phyloP scores from a whole-genome alignment of 2,329 filamentous ascomycete genomes.

The Zymoseptoria tritici region DNA sequence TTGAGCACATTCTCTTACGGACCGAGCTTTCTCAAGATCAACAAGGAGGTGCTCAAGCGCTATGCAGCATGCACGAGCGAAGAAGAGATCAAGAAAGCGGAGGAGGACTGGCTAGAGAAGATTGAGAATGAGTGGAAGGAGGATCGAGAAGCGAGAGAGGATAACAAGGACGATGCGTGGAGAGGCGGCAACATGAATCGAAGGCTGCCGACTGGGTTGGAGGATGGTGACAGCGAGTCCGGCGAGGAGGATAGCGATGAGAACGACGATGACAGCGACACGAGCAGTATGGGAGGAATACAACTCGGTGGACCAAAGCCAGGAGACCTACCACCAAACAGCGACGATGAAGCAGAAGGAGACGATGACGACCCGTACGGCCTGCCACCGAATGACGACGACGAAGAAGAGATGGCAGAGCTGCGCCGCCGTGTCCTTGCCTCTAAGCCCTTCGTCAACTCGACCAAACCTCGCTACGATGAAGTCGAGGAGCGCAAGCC shows the following conservation, averaged over 20 bases:
- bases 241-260: constrained; percentile 38
- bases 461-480: constrained; percentile 24
- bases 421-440: constrained; percentile 82
- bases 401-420: constrained; percentile 89
- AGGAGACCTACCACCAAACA: constrained; percentile 44
- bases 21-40: constrained; percentile 82
- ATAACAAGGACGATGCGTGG: constrained; percentile 68
- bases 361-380: constrained; percentile 60
- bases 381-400: constrained; percentile 67
- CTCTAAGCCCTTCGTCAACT: constrained; percentile 76
- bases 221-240: constrained; percentile 43
- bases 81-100: constrained; percentile 71
- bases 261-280: constrained; percentile 33
- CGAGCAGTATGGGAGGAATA: constrained; percentile 30
- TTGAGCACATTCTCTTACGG: constrained; percentile 84
- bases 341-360: constrained; percentile 36
- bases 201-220: constrained; percentile 42
- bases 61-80: constrained; percentile 82
- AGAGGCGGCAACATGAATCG: constrained; percentile 83
- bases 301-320: constrained; percentile 37
- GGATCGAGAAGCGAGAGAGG: constrained; percentile 59
- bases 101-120: constrained; percentile 81
- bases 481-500: constrained; percentile 48
- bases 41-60: constrained; percentile 67
- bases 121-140: constrained; percentile 84